Conservation (phyloP, 2,329 filamentous ascomycete genomes). For the Ophiostoma ips region DNA sequence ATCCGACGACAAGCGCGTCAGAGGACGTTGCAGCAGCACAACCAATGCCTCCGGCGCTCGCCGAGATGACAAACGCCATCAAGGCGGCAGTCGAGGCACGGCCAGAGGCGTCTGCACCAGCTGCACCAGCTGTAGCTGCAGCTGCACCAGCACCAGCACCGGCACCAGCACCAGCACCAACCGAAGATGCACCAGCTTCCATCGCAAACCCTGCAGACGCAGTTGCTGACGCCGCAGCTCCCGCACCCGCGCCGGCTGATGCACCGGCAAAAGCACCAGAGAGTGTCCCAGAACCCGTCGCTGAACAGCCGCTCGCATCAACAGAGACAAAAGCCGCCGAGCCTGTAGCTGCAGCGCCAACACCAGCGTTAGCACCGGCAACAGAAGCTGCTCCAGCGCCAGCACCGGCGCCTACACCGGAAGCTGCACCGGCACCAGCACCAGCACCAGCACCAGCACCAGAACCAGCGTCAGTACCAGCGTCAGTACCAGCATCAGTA, state of each 20-base stretch:
- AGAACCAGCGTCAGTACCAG: not conserved
- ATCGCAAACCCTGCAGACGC: too few species aligned
- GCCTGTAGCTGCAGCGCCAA: too few species aligned
- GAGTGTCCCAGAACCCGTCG: too few species aligned
- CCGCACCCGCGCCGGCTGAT: too few species aligned
- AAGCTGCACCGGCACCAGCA: not conserved
- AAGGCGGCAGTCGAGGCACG: not conserved
- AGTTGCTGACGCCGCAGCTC: too few species aligned
- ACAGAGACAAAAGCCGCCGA: too few species aligned
- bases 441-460: not conserved
- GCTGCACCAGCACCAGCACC: not conserved
- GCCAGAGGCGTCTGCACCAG: not conserved
- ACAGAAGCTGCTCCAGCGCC: not conserved
- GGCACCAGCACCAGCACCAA: not conserved
- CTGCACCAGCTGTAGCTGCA: not conserved
- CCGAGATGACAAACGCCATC: not conserved
- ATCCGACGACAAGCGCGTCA: not conserved
- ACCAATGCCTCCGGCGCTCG: not conserved
- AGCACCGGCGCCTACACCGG: not conserved
- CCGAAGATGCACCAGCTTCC: too few species aligned
- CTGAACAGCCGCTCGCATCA: too few species aligned
- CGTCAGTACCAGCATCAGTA: too few species aligned
- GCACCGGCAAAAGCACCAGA: too few species aligned
- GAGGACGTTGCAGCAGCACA: not conserved
- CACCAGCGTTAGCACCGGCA: not conserved